Conservation (phyloP, 306 rosid species). For the Heteromeles arbutifolia region DNA sequence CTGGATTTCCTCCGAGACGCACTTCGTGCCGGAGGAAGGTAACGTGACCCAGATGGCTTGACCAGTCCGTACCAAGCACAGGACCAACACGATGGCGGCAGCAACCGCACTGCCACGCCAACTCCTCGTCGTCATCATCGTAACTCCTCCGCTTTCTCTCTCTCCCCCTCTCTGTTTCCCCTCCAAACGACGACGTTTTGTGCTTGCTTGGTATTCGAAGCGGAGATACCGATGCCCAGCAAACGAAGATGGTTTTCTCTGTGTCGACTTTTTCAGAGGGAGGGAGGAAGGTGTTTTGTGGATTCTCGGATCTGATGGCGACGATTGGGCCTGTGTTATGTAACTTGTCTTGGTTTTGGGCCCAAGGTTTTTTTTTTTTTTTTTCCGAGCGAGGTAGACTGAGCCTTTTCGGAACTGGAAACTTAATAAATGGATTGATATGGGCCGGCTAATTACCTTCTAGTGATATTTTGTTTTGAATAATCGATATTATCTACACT, state of each 20-base stretch:
- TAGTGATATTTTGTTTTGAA: no score
- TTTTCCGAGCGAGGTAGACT: no score
- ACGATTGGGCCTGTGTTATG: no score
- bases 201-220: not conserved
- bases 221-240: not conserved
- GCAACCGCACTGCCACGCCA: not conserved
- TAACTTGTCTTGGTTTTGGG: not conserved
- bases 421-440: no score
- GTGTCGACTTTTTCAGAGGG: not conserved
- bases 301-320: not conserved
- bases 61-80: not conserved
- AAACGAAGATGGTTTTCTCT: not conserved
- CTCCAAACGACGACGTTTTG: not conserved
- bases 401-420: not conserved
- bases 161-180: not conserved
- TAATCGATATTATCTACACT: no score
- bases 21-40: slow-evolving; percentile 63
- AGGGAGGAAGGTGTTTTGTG: not conserved
- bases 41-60: slow-evolving; percentile 31
- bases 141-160: not conserved
- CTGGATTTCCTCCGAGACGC: slow-evolving; percentile 96
- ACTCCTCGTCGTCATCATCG: not conserved
- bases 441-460: fast-evolving
- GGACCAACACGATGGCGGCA: not conserved
- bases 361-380: not conserved